Percentiles rank a stretch among this genome's conserved stretches.
phyloP scores from a whole-genome alignment of 306 rosid genomes.

The Acacia crassicarpa region DNA sequence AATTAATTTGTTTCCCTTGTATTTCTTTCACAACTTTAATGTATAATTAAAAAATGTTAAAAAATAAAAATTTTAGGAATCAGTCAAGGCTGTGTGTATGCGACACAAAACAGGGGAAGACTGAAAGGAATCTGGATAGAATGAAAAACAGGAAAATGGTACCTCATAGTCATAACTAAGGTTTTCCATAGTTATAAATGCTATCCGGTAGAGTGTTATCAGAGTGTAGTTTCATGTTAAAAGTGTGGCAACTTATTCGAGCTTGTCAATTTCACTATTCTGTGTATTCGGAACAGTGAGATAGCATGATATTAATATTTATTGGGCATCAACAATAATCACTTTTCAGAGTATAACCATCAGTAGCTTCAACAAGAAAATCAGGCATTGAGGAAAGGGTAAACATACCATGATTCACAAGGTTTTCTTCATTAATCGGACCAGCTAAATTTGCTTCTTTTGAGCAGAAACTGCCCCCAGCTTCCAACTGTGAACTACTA shows the following conservation, averaged over 20 bases:
- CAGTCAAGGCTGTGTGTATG: background rate
- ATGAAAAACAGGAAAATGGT: background rate
- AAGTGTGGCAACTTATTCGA: background rate
- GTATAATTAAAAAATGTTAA: background rate
- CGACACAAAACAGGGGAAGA: background rate
- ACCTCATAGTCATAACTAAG: background rate
- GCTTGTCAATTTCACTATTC: background rate
- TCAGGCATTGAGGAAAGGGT: background rate
- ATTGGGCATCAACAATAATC: background rate
- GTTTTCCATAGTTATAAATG: background rate
- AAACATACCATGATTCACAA: conserved; percentile 51
- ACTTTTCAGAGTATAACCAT: background rate
- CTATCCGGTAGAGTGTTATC: background rate
- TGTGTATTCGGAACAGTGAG: background rate
- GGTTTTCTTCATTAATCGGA: conserved; percentile 34
- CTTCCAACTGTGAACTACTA: conserved; percentile 38
- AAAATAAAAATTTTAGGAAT: background rate
- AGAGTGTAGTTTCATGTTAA: background rate
- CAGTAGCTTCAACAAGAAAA: background rate
- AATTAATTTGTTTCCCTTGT: background rate
- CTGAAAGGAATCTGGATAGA: background rate
- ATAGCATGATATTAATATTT: background rate
- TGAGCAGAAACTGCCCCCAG: conserved; percentile 42
- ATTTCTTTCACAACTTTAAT: background rate
- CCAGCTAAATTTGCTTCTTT: conserved; percentile 34